phyloP scores from a whole-genome alignment of 2,329 filamentous ascomycete genomes.

The Phoma sp. region DNA sequence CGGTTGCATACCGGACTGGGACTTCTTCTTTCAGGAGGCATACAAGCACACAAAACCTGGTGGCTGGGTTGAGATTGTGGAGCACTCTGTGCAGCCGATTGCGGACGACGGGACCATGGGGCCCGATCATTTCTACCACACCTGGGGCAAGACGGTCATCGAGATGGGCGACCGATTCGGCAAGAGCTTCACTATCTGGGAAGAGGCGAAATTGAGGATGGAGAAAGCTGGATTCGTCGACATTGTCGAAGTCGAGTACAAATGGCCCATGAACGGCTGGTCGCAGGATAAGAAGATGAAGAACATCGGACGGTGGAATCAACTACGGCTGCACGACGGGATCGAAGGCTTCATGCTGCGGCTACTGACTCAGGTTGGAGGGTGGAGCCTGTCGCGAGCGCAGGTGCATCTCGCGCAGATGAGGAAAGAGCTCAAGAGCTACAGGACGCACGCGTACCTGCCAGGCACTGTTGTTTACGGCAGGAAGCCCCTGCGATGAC shows the following conservation, averaged over 20 bases:
- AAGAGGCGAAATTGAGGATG: constrained; percentile 42
- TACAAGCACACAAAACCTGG: constrained; percentile 49
- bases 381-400: constrained; percentile 43
- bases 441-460: constrained; percentile 44
- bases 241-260: constrained; percentile 37
- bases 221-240: constrained; percentile 44
- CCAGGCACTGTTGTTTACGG: constrained; percentile 47
- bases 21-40: constrained; percentile 48
- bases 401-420: constrained; percentile 48
- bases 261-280: constrained; percentile 49
- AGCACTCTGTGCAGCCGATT: constrained; percentile 49
- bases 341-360: constrained; percentile 48
- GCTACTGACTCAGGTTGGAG: constrained; percentile 44
- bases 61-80: constrained; percentile 53
- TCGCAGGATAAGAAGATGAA: constrained; percentile 37
- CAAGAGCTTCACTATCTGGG: constrained; percentile 46
- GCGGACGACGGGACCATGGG: constrained; percentile 50
- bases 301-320: constrained; percentile 47
- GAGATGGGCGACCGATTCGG: constrained; percentile 47
- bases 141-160: constrained; percentile 43
- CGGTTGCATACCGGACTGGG: constrained; percentile 55
- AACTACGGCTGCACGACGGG: constrained; percentile 44
- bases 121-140: constrained; percentile 44
- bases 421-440: constrained; percentile 42
- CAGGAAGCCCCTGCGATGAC: constrained; percentile 33